These are phyloP conservation scores for Penicillium angulare DNA, from an alignment of 495 filamentous ascomycete genomes.

Conservation along the genomic window DNA sequence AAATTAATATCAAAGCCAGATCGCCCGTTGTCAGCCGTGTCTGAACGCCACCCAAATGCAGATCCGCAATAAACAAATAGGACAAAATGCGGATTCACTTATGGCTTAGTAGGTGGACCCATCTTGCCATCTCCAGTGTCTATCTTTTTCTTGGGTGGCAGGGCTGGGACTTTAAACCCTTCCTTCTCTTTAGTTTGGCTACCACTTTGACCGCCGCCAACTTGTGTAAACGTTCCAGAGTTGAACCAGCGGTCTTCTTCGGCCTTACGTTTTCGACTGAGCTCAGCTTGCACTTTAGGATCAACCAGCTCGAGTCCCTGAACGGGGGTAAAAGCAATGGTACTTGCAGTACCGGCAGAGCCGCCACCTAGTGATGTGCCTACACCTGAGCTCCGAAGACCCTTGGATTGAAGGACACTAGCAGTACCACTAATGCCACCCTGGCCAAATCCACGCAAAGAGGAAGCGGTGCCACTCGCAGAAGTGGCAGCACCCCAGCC, in stretches of 20 bases:
- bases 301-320: conserved; percentile 96
- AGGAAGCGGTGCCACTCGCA: conserved; percentile 62
- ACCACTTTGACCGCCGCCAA: conserved; percentile 52
- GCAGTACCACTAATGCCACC: conserved; percentile 55
- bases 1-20: conserved; percentile 2
- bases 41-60: conserved; percentile 22
- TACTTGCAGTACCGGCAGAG: conserved; percentile 72
- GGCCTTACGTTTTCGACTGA: conserved; percentile 83
- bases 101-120: conserved; percentile 37
- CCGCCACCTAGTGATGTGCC: conserved; percentile 58
- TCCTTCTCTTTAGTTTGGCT: conserved; percentile 28
- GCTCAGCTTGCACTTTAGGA: conserved; percentile 79
- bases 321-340: conserved; percentile 88
- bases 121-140: conserved; percentile 47
- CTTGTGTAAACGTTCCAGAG: conserved; percentile 91
- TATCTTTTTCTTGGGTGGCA: conserved; percentile 46
- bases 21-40: conserved; percentile 5
- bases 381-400: conserved; percentile 72
- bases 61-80: conserved; percentile 8
- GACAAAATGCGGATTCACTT: conserved; percentile 13
- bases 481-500: conserved; percentile 81
- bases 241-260: conserved; percentile 97
- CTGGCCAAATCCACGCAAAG: conserved; percentile 73
- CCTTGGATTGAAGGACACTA: conserved; percentile 68
- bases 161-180: conserved; percentile 51